Percentiles rank a stretch among this genome's conserved stretches.
phyloP scores from a whole-genome alignment of 2,329 filamentous ascomycete genomes.

The Bimuria novae-zelandiae region DNA sequence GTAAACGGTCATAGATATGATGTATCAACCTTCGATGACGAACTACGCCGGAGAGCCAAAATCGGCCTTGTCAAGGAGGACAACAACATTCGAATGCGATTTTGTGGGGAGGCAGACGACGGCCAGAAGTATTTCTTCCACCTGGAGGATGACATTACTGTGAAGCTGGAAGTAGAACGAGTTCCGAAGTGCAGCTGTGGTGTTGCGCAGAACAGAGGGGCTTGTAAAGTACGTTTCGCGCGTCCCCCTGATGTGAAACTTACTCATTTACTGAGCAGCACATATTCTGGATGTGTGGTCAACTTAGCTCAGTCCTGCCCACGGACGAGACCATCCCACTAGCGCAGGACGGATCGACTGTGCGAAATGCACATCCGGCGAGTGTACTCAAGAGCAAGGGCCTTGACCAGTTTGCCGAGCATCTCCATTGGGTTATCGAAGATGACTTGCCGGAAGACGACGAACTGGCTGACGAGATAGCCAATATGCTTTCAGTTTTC shows the following conservation, averaged over 20 bases:
- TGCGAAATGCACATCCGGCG: conserved; percentile 35
- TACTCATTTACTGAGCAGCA: conserved; percentile 30
- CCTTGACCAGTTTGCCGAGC: conserved; percentile 32
- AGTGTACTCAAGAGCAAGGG: conserved; percentile 33
- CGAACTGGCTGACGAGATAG: conserved; percentile 38
- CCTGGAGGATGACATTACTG: conserved; percentile 42
- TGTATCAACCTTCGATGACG: conserved; percentile 36
- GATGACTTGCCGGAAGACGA: conserved; percentile 34
- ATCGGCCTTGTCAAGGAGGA: conserved; percentile 34
- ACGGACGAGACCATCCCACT: conserved; percentile 34
- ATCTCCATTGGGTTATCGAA: conserved; percentile 37
- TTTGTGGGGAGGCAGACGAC: conserved; percentile 36
- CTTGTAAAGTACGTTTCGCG: conserved; percentile 40
- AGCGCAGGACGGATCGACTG: conserved; percentile 39
- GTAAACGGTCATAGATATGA: conserved; percentile 42
- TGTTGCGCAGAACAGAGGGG: conserved; percentile 36
- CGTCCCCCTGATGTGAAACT: conserved; percentile 1
- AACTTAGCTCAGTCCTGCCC: conserved; percentile 34
- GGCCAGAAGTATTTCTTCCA: conserved; percentile 37
- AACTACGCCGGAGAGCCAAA: conserved; percentile 37
- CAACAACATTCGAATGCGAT: conserved; percentile 43
- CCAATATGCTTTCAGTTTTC: conserved; percentile 44
- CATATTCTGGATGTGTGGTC: conserved; percentile 46
- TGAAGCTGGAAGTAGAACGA: conserved; percentile 34
- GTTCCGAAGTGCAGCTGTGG: conserved; percentile 43